Conservation (phyloP, 2,329 filamentous ascomycete species). For the Bipolaris oryzae region DNA sequence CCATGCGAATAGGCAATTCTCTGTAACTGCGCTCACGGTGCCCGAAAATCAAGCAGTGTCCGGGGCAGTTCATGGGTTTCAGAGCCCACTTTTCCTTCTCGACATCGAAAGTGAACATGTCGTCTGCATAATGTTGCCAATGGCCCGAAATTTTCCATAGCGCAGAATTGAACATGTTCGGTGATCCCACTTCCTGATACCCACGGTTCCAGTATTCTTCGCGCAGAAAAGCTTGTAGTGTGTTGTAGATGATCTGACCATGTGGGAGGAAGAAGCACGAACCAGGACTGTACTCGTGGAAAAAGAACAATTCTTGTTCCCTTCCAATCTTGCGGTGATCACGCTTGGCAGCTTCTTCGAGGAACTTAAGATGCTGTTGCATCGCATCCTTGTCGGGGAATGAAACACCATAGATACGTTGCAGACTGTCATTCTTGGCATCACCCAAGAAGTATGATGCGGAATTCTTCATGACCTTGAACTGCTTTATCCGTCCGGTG, state of each 20-base stretch:
- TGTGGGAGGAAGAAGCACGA: constrained; percentile 92
- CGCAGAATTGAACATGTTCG: constrained; percentile 93
- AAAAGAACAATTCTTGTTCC: constrained; percentile 98
- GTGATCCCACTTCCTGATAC: constrained; percentile 93
- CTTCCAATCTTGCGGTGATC: constrained; percentile 93
- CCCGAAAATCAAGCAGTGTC: constrained; percentile 86
- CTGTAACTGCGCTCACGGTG: constrained; percentile 85
- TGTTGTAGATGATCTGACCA: constrained; percentile 91
- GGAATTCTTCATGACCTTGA: constrained; percentile 88
- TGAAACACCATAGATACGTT: constrained; percentile 94
- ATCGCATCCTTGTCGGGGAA: constrained; percentile 97
- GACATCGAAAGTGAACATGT: constrained; percentile 87
- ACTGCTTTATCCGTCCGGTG: constrained; percentile 91
- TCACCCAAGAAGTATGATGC: constrained; percentile 94
- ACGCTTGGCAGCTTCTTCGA: constrained; percentile 97
- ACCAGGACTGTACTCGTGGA: constrained; percentile 90
- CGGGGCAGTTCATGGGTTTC: constrained; percentile 99
- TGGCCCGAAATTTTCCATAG: constrained; percentile 96
- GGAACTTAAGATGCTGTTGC: constrained; percentile 89
- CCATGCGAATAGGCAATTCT: constrained; percentile 88
- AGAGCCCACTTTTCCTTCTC: constrained; percentile 86
- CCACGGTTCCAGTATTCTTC: constrained; percentile 91
- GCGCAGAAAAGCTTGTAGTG: constrained; percentile 79
- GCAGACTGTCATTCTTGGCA: constrained; percentile 89
- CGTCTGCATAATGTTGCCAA: constrained; percentile 89